Conservation (phyloP, 108 stramenopile genomes). For the Nitzschia inconspicua region DNA sequence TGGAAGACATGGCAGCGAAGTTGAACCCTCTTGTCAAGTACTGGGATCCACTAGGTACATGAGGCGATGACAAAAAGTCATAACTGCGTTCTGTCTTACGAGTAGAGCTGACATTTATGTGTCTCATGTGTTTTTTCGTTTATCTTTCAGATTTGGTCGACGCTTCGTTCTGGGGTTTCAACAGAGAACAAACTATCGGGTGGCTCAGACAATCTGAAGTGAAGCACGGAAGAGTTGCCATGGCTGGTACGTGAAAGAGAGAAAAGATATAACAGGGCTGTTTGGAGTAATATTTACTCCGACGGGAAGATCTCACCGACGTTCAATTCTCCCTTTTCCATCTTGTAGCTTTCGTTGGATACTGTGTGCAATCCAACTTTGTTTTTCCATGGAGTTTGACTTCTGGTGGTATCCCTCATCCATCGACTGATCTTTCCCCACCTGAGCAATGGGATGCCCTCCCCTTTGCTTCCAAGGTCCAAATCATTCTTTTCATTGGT, state of each 20-base stretch:
- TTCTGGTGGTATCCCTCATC: constrained; percentile 20
- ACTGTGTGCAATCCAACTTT: constrained; percentile 43
- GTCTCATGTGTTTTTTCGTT: constrained; percentile 2
- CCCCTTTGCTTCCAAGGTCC: constrained; percentile 36
- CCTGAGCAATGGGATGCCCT: constrained; percentile 65
- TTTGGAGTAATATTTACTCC: too few species aligned
- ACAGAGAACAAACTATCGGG: constrained; percentile 61
- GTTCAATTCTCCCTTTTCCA: neutral
- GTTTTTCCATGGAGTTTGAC: constrained; percentile 63
- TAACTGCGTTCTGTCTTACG: too few species aligned
- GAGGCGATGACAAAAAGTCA: too few species aligned
- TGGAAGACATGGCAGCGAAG: constrained; percentile 61
- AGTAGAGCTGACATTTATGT: neutral
- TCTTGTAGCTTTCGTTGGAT: constrained; percentile 52
- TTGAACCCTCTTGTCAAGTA: constrained; percentile 57
- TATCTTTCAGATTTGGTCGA: constrained; percentile 46
- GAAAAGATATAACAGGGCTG: too few species aligned
- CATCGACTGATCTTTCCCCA: constrained; percentile 30
- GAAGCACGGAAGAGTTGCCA: constrained; percentile 79
- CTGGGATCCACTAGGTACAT: constrained; percentile 77
- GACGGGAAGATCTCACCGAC: neutral
- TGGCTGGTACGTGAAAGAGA: too few species aligned
- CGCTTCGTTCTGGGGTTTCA: constrained; percentile 67
- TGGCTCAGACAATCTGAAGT: constrained; percentile 78
- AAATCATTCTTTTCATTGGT: constrained; percentile 56